Evolutionary conservation across 768 basidiomycete species (phyloP).

Genomic region (Chiua virens): DNA sequence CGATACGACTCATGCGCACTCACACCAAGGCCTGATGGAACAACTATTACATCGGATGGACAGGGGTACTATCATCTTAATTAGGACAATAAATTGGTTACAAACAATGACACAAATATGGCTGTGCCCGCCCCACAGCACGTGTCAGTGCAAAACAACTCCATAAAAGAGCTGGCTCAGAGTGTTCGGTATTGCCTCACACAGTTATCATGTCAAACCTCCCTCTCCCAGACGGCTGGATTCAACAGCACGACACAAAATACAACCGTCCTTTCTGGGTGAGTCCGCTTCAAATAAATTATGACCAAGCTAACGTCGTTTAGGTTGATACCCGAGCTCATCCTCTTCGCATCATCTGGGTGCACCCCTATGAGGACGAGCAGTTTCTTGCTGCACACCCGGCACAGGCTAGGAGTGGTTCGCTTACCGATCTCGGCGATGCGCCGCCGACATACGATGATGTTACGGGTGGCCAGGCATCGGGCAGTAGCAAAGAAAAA

Average conservation of each 20-base stretch:
- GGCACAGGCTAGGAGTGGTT: slow-evolving; percentile 36
- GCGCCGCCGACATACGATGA: slow-evolving; percentile 30
- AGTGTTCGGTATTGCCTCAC: not conserved
- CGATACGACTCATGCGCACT: slow-evolving; percentile 41
- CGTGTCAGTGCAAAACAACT: not conserved
- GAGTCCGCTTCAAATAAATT: not conserved
- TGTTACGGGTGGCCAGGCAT: slow-evolving; percentile 30
- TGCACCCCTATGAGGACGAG: slow-evolving; percentile 70
- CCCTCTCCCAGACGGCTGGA: slow-evolving; percentile 59
- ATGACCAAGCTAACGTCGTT: not conserved
- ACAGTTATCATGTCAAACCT: slow-evolving; percentile 23
- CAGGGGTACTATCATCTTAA: not conserved
- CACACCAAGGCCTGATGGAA: slow-evolving; percentile 9
- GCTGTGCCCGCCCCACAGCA: slow-evolving; percentile 10
- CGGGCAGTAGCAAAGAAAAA: slow-evolving; percentile 14
- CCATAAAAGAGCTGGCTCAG: not conserved
- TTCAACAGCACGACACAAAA: slow-evolving; percentile 44
- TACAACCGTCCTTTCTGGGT: slow-evolving; percentile 53
- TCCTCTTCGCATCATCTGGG: slow-evolving; percentile 71
- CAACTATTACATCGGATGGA: too few species aligned
- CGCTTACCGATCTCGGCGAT: not conserved
- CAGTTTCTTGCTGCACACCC: slow-evolving; percentile 59
- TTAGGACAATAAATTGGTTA: not conserved
- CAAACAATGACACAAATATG: not conserved
- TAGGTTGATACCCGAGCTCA: slow-evolving; percentile 64